phyloP scores from a whole-genome alignment of 2,329 filamentous ascomycete genomes.

The Penicillium janthinellum region DNA sequence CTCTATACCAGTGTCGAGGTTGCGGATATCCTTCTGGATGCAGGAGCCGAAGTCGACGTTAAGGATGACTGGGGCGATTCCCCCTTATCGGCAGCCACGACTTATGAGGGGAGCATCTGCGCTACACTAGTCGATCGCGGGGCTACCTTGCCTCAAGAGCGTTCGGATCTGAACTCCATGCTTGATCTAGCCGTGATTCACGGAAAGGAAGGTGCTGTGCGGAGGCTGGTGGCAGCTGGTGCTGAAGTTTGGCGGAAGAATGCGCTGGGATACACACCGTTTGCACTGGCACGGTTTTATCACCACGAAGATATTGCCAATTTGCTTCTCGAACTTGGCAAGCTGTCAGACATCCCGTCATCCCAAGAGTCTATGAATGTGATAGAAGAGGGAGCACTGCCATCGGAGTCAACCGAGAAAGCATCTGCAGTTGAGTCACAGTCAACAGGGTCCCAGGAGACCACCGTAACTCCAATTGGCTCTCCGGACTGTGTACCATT shows the following conservation, averaged over 20 bases:
- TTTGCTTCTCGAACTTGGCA: slow-evolving; percentile 3
- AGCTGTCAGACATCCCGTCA: background rate
- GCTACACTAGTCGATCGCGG: background rate
- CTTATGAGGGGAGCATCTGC: background rate
- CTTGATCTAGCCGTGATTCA: slow-evolving; percentile 1
- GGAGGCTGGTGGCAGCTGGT: slow-evolving; percentile 1
- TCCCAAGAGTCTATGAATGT: background rate
- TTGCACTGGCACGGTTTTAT: background rate
- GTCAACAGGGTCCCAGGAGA: background rate
- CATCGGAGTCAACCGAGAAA: background rate
- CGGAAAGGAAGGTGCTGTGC: background rate
- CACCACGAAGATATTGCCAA: slow-evolving; percentile 2
- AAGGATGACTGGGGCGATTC: slow-evolving; percentile 4
- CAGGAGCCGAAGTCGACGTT: background rate
- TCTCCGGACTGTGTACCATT: background rate
- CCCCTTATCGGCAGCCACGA: background rate
- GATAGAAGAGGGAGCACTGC: background rate
- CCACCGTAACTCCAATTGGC: background rate
- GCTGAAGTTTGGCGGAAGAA: slow-evolving; percentile 7
- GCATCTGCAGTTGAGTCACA: background rate
- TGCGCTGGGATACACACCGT: background rate
- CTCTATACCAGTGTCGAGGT: background rate
- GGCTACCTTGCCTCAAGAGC: background rate
- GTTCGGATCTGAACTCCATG: background rate
- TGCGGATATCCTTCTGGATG: background rate